A percentile compares a stretch with the other conserved stretches of the same genome.
Conservation (phyloP, 2,329 filamentous ascomycete species). For the Trichoderma sp. region DNA sequence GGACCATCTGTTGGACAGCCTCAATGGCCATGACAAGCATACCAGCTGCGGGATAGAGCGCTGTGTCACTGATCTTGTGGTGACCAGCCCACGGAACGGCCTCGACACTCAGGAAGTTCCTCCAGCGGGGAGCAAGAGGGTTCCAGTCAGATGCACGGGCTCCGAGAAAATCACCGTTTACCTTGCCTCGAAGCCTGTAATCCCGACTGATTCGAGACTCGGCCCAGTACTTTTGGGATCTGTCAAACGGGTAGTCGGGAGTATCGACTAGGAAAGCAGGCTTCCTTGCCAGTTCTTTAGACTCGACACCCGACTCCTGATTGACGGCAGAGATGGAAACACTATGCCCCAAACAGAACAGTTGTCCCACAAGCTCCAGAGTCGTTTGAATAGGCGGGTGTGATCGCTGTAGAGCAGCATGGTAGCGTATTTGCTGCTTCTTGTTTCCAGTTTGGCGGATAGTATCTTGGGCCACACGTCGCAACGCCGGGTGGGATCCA, state of each 20-base stretch:
- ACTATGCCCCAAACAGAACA: conserved; percentile 1
- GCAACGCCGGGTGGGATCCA: conserved; percentile 8
- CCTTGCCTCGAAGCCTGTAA: conserved; percentile 28
- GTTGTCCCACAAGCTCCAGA: not conserved
- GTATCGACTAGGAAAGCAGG: not conserved
- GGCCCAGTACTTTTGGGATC: conserved; percentile 20
- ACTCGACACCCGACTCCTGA: too few species aligned
- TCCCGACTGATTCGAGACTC: conserved; percentile 23
- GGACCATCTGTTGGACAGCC: conserved; percentile 32
- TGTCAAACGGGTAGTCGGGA: conserved; percentile 27
- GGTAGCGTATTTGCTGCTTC: not conserved
- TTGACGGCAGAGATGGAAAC: not conserved
- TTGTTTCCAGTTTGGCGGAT: not conserved
- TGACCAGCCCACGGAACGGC: conserved; percentile 46
- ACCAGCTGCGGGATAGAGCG: conserved; percentile 42
- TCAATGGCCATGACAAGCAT: conserved; percentile 47
- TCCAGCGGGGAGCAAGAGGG: conserved; percentile 41
- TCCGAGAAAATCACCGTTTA: conserved; percentile 35
- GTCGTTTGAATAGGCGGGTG: not conserved
- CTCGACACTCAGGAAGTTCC: conserved; percentile 26
- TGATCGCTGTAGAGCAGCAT: not conserved
- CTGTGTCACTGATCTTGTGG: conserved; percentile 32
- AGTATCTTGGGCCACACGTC: not conserved
- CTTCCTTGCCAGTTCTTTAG: too few species aligned
- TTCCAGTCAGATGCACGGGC: conserved; percentile 31